Evolutionary conservation across 208 protist species (phyloP).

Genomic region (Herpetomonas samuelpessoai): DNA sequence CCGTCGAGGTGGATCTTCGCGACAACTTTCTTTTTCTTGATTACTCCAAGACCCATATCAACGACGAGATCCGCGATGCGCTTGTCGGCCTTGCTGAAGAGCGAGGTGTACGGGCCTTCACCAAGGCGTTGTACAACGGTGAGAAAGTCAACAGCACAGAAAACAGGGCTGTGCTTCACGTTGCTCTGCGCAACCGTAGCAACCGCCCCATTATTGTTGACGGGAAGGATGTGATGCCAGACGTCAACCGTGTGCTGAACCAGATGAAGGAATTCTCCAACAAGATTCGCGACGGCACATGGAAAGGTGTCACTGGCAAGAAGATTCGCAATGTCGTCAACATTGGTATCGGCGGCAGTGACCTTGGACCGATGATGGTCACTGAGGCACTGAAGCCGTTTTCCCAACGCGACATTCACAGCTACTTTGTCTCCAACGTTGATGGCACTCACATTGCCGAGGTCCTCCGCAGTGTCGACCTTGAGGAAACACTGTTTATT

Average conservation of each 20-base stretch:
- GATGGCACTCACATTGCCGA: constrained; percentile 96
- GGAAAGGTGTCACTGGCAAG: constrained; percentile 95
- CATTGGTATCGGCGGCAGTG: constrained; percentile 97
- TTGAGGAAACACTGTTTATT: constrained; percentile 96
- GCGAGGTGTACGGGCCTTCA: constrained; percentile 65
- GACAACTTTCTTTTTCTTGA: constrained; percentile 92
- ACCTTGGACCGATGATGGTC: constrained; percentile 95
- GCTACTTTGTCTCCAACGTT: constrained; percentile 97
- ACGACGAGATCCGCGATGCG: constrained; percentile 89
- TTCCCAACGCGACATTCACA: constrained; percentile 55
- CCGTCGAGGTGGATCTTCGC: constrained; percentile 56
- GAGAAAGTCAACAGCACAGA: constrained; percentile 97
- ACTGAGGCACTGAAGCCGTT: constrained; percentile 93
- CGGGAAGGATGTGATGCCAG: constrained; percentile 94
- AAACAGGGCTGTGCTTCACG: constrained; percentile 92
- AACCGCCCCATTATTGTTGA: constrained; percentile 89
- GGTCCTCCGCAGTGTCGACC: constrained; percentile 69
- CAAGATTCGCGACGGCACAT: constrained; percentile 86
- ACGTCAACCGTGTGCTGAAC: constrained; percentile 91
- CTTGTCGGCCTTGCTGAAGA: constrained; percentile 85
- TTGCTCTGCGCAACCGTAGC: constrained; percentile 93
- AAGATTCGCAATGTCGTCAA: constrained; percentile 96
- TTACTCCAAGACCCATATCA: constrained; percentile 96
- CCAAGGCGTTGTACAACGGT: constrained; percentile 90
- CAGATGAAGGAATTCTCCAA: constrained; percentile 92